Evolutionary conservation across 305 asterid genomes (phyloP).

Genomic region (Fraxinus greggii): DNA sequence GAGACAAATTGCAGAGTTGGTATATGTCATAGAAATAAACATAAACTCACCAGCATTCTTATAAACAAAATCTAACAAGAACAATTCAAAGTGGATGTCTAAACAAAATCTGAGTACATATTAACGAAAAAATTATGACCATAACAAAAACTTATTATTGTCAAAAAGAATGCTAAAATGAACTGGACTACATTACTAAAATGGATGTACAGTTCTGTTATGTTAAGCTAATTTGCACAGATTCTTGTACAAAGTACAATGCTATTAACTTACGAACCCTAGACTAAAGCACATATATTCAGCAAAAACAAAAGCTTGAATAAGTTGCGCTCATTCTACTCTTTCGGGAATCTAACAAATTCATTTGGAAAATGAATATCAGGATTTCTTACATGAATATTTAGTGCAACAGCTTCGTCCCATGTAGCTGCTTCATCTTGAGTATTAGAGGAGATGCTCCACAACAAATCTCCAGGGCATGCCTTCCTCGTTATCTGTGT

Average conservation of each 20-base stretch:
- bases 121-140: background rate
- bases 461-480: conserved; percentile 42
- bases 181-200: background rate
- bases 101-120: background rate
- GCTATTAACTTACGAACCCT: background rate
- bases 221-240: background rate
- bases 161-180: background rate
- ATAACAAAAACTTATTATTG: background rate
- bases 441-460: conserved; percentile 64
- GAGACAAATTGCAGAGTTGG: background rate
- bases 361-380: conserved; percentile 53
- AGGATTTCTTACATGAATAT: conserved; percentile 69
- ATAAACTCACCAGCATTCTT: background rate
- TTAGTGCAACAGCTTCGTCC: conserved; percentile 47
- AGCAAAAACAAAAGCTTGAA: background rate
- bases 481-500: conserved; percentile 33
- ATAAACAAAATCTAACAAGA: background rate
- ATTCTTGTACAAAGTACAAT: background rate
- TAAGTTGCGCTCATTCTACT: background rate
- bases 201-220: background rate
- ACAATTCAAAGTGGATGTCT: background rate
- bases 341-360: conserved; percentile 27
- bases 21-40: background rate
- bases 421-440: conserved; percentile 42
- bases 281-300: background rate